A percentile compares a stretch with the other conserved stretches of the same genome.
phyloP scores from a whole-genome alignment of 1,284 basidiomycete species.

The Entoloma clypeatum region DNA sequence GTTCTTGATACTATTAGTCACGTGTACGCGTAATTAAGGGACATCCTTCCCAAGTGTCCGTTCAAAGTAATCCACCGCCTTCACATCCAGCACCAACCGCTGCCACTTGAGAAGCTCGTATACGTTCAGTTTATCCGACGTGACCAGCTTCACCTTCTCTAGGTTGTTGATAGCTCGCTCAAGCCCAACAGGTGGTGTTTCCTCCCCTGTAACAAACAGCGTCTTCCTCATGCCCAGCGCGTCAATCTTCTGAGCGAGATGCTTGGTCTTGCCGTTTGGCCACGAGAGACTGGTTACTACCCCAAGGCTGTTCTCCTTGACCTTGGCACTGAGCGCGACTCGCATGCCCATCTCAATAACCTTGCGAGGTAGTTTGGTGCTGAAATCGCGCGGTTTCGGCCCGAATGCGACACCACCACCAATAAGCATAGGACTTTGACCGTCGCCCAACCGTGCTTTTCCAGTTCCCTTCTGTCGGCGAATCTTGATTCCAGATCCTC shows the following conservation, averaged over 20 bases:
- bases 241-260: conserved; percentile 55
- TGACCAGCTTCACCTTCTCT: conserved; percentile 56
- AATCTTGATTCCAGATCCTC: conserved; percentile 86
- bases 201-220: conserved; percentile 66
- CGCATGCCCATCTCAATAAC: conserved; percentile 92
- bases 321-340: conserved; percentile 79
- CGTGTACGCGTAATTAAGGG: conserved; percentile 16
- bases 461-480: conserved; percentile 92
- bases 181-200: conserved; percentile 52
- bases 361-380: conserved; percentile 86
- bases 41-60: conserved; percentile 47
- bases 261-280: conserved; percentile 66
- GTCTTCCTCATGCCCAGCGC: conserved; percentile 63
- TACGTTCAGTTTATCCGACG: conserved; percentile 65
- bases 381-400: conserved; percentile 87
- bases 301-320: conserved; percentile 71
- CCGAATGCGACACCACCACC: conserved; percentile 93
- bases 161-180: conserved; percentile 62
- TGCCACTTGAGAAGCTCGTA: conserved; percentile 80
- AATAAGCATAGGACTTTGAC: conserved; percentile 83
- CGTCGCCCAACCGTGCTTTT: conserved; percentile 85
- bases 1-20: too few species aligned
- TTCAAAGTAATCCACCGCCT: conserved; percentile 70
- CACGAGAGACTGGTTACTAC: conserved; percentile 73
- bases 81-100: conserved; percentile 63